Percentiles rank a stretch among this genome's conserved stretches.
These are phyloP conservation scores for Pichia norvegensis DNA, from an alignment of 1,139 yeast genomes.

Conservation along the genomic window DNA sequence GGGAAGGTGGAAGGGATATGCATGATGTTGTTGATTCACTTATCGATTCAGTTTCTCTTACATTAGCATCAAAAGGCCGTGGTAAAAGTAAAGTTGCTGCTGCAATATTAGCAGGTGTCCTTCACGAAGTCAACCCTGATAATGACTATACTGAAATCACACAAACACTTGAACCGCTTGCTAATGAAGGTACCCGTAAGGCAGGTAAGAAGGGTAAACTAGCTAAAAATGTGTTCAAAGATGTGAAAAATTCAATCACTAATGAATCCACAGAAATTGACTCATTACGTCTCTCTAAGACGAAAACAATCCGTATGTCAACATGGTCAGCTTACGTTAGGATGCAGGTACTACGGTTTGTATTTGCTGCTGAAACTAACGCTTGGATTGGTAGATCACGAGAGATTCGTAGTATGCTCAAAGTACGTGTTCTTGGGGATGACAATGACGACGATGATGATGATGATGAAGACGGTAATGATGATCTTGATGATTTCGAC, in stretches of 20 bases:
- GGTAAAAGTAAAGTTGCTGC: constrained; percentile 32
- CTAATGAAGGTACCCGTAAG: constrained; percentile 47
- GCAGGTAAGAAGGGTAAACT: constrained; percentile 57
- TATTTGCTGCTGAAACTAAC: constrained; percentile 63
- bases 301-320: constrained; percentile 51
- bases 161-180: constrained; percentile 34
- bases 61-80: constrained; percentile 2
- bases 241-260: constrained; percentile 45
- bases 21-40: constrained; percentile 33
- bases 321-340: constrained; percentile 62
- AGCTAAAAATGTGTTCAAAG: constrained; percentile 55
- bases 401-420: constrained; percentile 13
- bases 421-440: constrained; percentile 10
- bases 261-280: constrained; percentile 30
- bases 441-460: constrained; percentile 3
- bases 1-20: constrained; percentile 19
- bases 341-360: constrained; percentile 58
- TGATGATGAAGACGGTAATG: constrained; percentile 5
- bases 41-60: constrained; percentile 5
- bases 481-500: neutral
- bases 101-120: constrained; percentile 53
- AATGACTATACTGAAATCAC: constrained; percentile 28
- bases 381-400: constrained; percentile 33
- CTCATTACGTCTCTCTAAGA: constrained; percentile 36
- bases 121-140: constrained; percentile 42